Evolutionary conservation across 805 yeast species (phyloP).

Genomic region (Ogataea siamensis): DNA sequence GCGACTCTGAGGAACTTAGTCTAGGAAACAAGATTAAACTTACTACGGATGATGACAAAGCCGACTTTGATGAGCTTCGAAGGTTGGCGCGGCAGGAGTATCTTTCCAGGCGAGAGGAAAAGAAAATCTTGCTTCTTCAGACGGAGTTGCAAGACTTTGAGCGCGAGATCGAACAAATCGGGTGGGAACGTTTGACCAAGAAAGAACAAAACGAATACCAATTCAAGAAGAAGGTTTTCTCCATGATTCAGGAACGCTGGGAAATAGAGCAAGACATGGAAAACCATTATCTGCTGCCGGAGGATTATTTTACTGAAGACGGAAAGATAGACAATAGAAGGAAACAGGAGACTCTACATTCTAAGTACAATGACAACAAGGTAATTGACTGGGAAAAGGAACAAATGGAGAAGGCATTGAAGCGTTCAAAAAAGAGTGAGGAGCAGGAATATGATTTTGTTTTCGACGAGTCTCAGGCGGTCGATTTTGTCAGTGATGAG

Average conservation of each 20-base stretch:
- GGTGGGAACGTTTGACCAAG: conserved; percentile 51
- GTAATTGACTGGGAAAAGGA: conserved; percentile 47
- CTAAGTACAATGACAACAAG: conserved; percentile 33
- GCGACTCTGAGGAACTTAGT: conserved; percentile 5
- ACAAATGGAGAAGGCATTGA: conserved; percentile 16
- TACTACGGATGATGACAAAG: conserved; percentile 12
- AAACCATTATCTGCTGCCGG: conserved; percentile 50
- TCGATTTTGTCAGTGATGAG: conserved; percentile 23
- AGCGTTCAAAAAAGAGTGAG: conserved; percentile 18
- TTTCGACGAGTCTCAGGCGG: conserved; percentile 51
- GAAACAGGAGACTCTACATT: conserved; percentile 49
- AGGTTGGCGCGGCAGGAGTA: conserved; percentile 49
- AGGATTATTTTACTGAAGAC: conserved; percentile 50
- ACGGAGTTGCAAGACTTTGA: conserved; percentile 50
- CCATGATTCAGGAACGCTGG: conserved; percentile 41
- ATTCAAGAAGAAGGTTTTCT: conserved; percentile 49
- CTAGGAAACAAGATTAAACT: conserved; percentile 8
- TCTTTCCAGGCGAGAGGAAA: conserved; percentile 46
- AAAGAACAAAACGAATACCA: conserved; percentile 51
- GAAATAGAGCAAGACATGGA: conserved; percentile 27
- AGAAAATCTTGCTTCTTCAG: conserved; percentile 41
- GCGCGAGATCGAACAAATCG: conserved; percentile 46
- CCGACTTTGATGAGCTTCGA: conserved; percentile 36
- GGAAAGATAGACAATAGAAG: conserved; percentile 54
- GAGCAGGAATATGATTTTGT: conserved; percentile 66